Base-by-base conservation (phyloP, 163 green algal species). In the Chloromonas sp. region DNA sequence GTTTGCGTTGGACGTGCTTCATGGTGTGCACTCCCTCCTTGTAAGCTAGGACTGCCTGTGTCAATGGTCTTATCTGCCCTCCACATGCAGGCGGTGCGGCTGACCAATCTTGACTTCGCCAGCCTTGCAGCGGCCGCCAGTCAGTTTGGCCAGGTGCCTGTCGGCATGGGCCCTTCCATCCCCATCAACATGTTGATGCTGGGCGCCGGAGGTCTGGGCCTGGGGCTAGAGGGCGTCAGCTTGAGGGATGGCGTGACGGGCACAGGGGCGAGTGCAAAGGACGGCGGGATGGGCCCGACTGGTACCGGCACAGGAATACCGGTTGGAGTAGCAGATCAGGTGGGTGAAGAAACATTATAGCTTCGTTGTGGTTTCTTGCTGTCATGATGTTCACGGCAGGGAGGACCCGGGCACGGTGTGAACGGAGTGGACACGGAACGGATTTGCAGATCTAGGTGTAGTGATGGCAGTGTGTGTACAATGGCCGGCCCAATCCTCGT, bases 101-200 rank as follows among this genome's bases (percentile, higher is more conserved):
- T 82, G 79, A 82, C 79, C 59, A 82, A 82, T 60, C 79, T 82
- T 2, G 79, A 82, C 79, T 82, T 82, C 71, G 79, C 79, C 14
- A 57, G 36, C 3, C 79, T 82, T 2, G 79, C 79, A 2, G 79
- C 79, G 79, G 79, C 79, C 1, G 79, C 60, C 2, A 71, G 79
- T 60, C 79, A 82, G 60, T 82, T 71, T 71, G 60, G 79, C 36
- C 79, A 82, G 59, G 59, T 71, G 59, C 79, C 58, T 13, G 77
- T 81, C 2, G 77, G 77, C 77, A 57, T 81, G 15, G 11, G 1
- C 2, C 77, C 77, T 61, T 81, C 77, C 77, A 81, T 81, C 77
- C 36, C n/a, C 2, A 62, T 57, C 15, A 60, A 60, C 66, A 74
- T 74, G 66, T 15, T 74, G 66, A 74, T 74, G 66, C 66, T 74